Evolutionary conservation across 371 early-diverging fungal genomes (phyloP), one percentile per base, ranked within the genome.

Genomic region (Rhizopus arrhizus): DNA sequence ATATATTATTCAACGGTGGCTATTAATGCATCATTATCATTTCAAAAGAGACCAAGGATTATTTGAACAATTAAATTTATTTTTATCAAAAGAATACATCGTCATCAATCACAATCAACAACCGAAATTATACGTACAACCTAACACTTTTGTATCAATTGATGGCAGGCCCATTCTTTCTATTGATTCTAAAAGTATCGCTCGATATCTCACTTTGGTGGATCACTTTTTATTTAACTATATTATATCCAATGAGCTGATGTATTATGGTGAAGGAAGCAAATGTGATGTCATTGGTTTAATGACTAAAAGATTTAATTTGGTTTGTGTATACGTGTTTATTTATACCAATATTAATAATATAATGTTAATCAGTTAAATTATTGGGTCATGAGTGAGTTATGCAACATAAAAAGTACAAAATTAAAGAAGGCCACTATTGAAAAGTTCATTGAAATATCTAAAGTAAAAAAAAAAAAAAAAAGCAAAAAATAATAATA

Each of bases 1-100:
- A 1, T 73, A 76, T 43, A 85, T 86, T 0, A 60, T 90, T 29
- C 51, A 74, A 11, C 80, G 87, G 8, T 90, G 91, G 91, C 70
- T 87, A 2, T 70, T 72, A 42, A 57, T 89, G 6, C 82, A 82
- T 50, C 82, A 72, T 46, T 80, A 84, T 49, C 84, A 86, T 46
- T 87, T 89, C 57, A 81, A 72, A 22, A 61, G 58, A 5, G 71
- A 87, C 29, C 10, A 48, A 10, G 5, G 8, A 29, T 29, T 48
- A 29, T 28, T 48, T 22, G 48, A 29, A 9, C 22, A 29, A 29
- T 15, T 48, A 2, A 59, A 34, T 33, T 47, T 11, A 13, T 31
- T 50, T 7, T 32, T 32, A 32, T 10, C 56, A 43, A 28, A 46
- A 57, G 61, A 47, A 53, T 53, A 61, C 42, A 32, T 12, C 10